A percentile compares a stretch with the other conserved stretches of the same genome.
These are phyloP conservation scores for Calamus simplicifolius DNA, from an alignment of 176 grass and related monocot genomes.

Conservation along the genomic window DNA sequence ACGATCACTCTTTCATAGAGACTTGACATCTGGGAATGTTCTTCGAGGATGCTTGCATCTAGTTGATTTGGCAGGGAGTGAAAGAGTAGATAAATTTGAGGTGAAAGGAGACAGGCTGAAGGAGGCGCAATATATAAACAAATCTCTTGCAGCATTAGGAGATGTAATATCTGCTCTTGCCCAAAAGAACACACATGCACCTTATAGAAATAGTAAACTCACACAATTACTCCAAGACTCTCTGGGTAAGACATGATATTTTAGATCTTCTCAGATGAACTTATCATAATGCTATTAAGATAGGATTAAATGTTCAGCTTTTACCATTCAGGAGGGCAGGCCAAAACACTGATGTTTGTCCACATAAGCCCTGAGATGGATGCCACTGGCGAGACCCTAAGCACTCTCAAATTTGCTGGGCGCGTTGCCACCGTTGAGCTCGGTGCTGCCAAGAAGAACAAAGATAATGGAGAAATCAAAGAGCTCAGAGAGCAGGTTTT, in stretches of 20 bases:
- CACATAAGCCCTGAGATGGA: constrained; percentile 78
- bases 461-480: constrained; percentile 68
- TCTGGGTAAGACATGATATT: constrained; percentile 41
- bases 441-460: constrained; percentile 54
- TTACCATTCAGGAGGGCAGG: constrained; percentile 70
- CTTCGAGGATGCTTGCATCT: constrained; percentile 85
- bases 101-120: constrained; percentile 78
- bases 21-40: constrained; percentile 38
- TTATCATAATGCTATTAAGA: no score
- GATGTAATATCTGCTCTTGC: constrained; percentile 85
- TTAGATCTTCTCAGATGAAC: no score
- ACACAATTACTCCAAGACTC: constrained; percentile 94
- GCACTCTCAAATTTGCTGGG: constrained; percentile 89
- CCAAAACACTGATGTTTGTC: constrained; percentile 95
- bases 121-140: constrained; percentile 90
- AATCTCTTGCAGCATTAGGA: constrained; percentile 80
- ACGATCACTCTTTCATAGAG: background rate
- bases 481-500: constrained; percentile 80
- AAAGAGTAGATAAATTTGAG: constrained; percentile 85
- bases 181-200: constrained; percentile 73
- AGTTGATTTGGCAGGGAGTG: constrained; percentile 84
- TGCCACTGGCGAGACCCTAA: constrained; percentile 50
- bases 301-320: constrained; percentile 9
- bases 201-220: constrained; percentile 93
- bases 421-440: constrained; percentile 81